Evolutionary conservation across 495 filamentous ascomycete genomes (phyloP), one percentile per base, ranked within the genome.

Genomic region (Tetracladium marchalianum): DNA sequence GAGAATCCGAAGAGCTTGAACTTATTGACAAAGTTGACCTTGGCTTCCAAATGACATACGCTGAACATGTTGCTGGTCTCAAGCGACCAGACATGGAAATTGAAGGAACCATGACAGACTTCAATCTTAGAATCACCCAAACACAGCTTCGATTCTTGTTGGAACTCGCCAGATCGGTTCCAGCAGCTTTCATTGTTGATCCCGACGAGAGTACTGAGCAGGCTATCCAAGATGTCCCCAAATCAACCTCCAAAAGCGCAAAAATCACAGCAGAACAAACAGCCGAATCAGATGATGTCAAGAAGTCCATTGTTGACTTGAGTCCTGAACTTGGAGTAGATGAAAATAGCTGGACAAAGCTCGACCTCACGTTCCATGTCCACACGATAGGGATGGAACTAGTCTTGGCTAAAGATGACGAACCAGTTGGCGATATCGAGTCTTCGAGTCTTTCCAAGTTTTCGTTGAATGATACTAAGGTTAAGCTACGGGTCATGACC

Each of bases 1-100:
- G 77, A 37, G 62, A 76, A 43, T 74, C 75, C 0, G 90, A 98
- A 63, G 89, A 94, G 56, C 71, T 97, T 17, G 87, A 98, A 61
- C 83, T 98, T 67, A 90, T 98, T 47, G 87, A 97, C 57, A 90
- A 96, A 52, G 87, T 97, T 12, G 90, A 97, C 58, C 69, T 98
- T 32, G 85, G 84, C 31, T 96, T 96, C 65, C 84, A 82, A 41
- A 78, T 97, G 47, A 95, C 83, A 18, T 89, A 93, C 57, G 73
- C 86, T 5, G 92, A 97, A 55, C 92, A 97, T 58, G 78, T 80
- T 46, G 62, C 75, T 33, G 82, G 83, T 39, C 70, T 76, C 43
- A 78, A 90, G 51, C 78, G 92, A 44, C 92, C 92, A 7, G 92
- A 97, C 55, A 77, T 90, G 51, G 92, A 97, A 66, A 79, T 96